These are phyloP conservation scores for Digitaria exilis DNA, from an alignment of 202 grass and related monocot species.

Conservation along the genomic window DNA sequence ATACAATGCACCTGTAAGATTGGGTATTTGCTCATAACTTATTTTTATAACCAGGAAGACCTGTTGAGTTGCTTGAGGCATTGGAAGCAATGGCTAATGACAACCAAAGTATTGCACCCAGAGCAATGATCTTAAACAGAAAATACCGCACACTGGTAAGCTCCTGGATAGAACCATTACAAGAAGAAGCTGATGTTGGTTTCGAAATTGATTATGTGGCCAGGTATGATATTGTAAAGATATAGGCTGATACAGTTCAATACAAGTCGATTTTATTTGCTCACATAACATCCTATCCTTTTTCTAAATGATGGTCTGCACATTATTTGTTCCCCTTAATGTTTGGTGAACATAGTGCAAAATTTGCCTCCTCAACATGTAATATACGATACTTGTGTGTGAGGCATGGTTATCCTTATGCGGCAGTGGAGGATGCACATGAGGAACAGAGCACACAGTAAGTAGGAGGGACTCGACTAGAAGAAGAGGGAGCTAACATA, in stretches of 20 bases:
- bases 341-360: not conserved
- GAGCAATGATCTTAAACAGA: constrained; percentile 94
- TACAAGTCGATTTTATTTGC: constrained; percentile 8
- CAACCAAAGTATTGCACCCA: constrained; percentile 73
- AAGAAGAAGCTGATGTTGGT: constrained; percentile 99
- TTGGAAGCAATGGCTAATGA: constrained; percentile 88
- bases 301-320: not conserved
- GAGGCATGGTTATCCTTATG: not conserved
- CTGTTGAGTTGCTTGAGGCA: constrained; percentile 89
- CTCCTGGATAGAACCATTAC: constrained; percentile 97
- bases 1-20: too few species aligned
- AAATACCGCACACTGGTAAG: constrained; percentile 98
- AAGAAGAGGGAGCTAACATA: not conserved
- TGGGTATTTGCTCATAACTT: constrained; percentile 37
- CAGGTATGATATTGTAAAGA: constrained; percentile 54
- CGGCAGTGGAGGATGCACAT: not conserved
- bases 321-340: not conserved
- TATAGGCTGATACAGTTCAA: constrained; percentile 19
- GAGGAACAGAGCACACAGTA: not conserved
- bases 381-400: constrained; percentile 10
- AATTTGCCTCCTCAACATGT: not conserved
- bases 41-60: constrained; percentile 93
- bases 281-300: constrained; percentile 9
- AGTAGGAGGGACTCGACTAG: not conserved
- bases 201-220: constrained; percentile 94